Evolutionary conservation across 2,329 filamentous ascomycete species (phyloP).

Genomic region (Neopestalotiopsis rosae): DNA sequence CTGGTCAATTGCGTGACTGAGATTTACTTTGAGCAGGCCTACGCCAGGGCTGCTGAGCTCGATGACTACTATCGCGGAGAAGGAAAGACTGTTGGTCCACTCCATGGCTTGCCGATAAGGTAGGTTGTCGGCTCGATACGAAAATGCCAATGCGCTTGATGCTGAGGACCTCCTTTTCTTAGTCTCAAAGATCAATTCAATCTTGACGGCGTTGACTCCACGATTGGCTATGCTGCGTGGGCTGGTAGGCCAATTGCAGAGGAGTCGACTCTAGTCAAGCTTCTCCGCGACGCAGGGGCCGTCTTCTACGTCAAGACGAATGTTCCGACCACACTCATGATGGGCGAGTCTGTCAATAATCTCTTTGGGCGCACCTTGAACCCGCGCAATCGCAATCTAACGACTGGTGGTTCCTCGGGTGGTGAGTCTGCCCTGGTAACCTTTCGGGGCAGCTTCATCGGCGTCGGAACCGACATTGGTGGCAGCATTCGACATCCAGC

Average conservation of each 20-base stretch:
- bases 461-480: conserved; percentile 52
- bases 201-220: conserved; percentile 38
- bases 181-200: conserved; percentile 25
- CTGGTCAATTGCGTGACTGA: conserved; percentile 23
- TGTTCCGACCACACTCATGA: conserved; percentile 62
- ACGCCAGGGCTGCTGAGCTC: conserved; percentile 42
- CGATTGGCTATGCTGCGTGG: conserved; percentile 43
- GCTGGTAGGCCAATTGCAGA: conserved; percentile 39
- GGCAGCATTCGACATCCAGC: conserved; percentile 51
- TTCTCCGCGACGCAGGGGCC: conserved; percentile 42
- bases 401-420: conserved; percentile 67
- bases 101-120: conserved; percentile 39
- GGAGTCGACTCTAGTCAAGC: conserved; percentile 37
- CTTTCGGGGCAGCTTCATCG: conserved; percentile 45
- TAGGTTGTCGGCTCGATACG: neutral
- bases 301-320: conserved; percentile 49
- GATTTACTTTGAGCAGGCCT: conserved; percentile 46
- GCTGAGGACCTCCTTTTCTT: neutral
- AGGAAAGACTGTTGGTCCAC: conserved; percentile 52
- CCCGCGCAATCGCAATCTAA: conserved; percentile 62
- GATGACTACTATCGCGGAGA: conserved; percentile 44
- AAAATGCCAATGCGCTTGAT: too few species aligned
- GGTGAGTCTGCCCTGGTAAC: conserved; percentile 59
- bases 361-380: conserved; percentile 67
- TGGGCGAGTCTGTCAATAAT: conserved; percentile 64